Base-by-base conservation (phyloP, 495 filamentous ascomycete genomes). In the Copromyces sp. region DNA sequence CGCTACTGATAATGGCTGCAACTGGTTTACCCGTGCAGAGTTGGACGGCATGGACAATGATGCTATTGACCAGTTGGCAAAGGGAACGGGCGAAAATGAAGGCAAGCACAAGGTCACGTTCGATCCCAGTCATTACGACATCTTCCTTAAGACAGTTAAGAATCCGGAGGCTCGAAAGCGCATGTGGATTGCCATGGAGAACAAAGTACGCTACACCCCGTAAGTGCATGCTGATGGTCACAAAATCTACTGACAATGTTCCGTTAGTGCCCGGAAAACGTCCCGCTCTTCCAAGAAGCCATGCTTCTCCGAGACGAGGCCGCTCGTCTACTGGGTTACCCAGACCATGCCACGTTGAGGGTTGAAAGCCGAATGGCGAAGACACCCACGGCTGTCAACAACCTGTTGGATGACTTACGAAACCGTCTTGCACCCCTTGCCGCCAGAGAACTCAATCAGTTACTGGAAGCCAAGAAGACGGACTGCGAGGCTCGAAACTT, bases 341-440 rank as follows among this genome's bases (percentile, higher is more conserved):
- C 91, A 24, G 92, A 97, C 77, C 95, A 98, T 82, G 95, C 95
- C 39, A 89, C 93, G 29, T 94, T 97, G 86, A 87, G 88, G 40
- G 92, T 99, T 65, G 95, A 97, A 80, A 92, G 95, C 73, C 98
- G 97, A 87, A 99, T 99, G 96, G 94, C 94, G 71, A 98, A 98
- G 86, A 91, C 89, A 1, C 90, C 94, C 0, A 88, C 93, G 82
- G 93, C 91, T 0, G 96, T 99, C 0, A 84, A 94, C 76, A 87
- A 89, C 70, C 98, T 99, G 81, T 81, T 99, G 24, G 89, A 86
- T 8, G 95, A 97, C 80, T 84, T 99, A 75, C 89, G 93, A 72
- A 81, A 82, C 12, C 88, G 92, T 59, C 84, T 99, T 69, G 87
- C 90, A 2, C 86, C 91, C 17, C 95, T 94, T 35, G 95, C 95